Conservation (phyloP, 2,329 filamentous ascomycete genomes). For the Hyphodiscus sp. region DNA sequence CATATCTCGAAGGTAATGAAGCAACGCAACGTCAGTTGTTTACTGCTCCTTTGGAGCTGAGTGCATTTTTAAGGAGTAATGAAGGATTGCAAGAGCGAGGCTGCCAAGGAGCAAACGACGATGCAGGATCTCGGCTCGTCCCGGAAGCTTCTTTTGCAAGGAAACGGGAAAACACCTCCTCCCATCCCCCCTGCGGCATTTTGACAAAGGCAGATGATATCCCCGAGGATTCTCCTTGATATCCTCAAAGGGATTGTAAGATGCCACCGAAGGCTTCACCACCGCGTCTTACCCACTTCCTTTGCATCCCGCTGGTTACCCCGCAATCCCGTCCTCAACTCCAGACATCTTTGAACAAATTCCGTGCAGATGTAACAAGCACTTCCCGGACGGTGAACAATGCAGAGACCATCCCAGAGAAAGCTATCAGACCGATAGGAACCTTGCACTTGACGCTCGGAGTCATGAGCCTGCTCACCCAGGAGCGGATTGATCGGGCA, state of each 20-base stretch:
- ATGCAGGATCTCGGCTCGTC: too few relatives aligned
- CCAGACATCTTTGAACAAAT: slow-evolving; percentile 51
- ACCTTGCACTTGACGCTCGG: slow-evolving; percentile 83
- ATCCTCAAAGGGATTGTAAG: neutral
- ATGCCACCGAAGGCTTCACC: slow-evolving; percentile 5
- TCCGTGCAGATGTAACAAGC: slow-evolving; percentile 34
- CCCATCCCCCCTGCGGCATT: too few relatives aligned
- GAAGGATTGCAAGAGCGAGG: too few relatives aligned
- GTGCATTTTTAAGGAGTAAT: too few relatives aligned
- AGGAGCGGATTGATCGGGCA: slow-evolving; percentile 42
- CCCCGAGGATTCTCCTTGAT: too few relatives aligned
- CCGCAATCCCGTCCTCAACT: slow-evolving; percentile 56
- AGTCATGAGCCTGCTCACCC: slow-evolving; percentile 65
- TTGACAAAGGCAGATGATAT: too few relatives aligned
- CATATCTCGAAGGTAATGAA: neutral
- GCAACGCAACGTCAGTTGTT: neutral
- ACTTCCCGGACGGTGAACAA: too few relatives aligned
- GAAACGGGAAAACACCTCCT: too few relatives aligned
- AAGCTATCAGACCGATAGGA: slow-evolving; percentile 68
- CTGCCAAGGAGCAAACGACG: too few relatives aligned
- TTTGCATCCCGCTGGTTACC: slow-evolving; percentile 68
- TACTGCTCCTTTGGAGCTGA: neutral
- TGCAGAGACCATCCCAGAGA: slow-evolving; percentile 46
- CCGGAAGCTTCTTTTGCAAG: too few relatives aligned
- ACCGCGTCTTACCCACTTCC: slow-evolving; percentile 61